Conservation (phyloP, 495 filamentous ascomycete species). For the Penicillium malachiteum region DNA sequence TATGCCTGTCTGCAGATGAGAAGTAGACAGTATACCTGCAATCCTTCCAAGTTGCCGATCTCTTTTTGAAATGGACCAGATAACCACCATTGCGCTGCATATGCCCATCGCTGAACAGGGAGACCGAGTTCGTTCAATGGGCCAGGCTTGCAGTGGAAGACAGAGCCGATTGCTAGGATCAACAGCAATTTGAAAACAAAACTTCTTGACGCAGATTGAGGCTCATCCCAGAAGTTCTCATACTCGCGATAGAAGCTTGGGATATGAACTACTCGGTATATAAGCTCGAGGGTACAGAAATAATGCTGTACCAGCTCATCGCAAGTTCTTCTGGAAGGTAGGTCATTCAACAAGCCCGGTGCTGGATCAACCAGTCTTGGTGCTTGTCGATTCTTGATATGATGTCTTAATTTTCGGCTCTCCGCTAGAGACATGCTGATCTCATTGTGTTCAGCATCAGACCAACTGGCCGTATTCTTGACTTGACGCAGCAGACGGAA, state of each 20-base stretch:
- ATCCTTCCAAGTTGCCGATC: conserved; percentile 34
- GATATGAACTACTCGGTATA: conserved; percentile 57
- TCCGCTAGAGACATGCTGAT: conserved; percentile 32
- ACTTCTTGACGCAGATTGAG: conserved; percentile 22
- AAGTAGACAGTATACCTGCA: conserved; percentile 53
- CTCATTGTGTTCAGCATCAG: conserved; percentile 13
- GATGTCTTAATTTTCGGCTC: conserved; percentile 17
- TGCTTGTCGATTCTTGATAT: conserved; percentile 19
- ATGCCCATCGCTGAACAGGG: conserved; percentile 46
- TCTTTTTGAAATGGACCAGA: conserved; percentile 48
- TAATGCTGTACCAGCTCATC: conserved; percentile 32
- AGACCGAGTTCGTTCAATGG: conserved; percentile 25
- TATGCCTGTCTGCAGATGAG: conserved; percentile 49
- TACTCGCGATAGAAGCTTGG: conserved; percentile 54
- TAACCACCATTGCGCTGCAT: conserved; percentile 55
- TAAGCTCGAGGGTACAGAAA: conserved; percentile 39
- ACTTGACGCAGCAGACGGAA: conserved; percentile 17
- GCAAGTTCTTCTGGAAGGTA: conserved; percentile 18
- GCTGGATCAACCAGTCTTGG: conserved; percentile 16
- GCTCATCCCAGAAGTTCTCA: conserved; percentile 40
- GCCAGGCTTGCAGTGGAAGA: conserved; percentile 29
- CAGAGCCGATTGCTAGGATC: conserved; percentile 47
- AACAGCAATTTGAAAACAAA: conserved; percentile 38
- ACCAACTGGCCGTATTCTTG: conserved; percentile 9
- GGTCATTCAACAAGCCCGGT: conserved; percentile 12